Evolutionary conservation across 176 grass and related monocot species (phyloP).

Genomic region (Cymbopogon citratus): DNA sequence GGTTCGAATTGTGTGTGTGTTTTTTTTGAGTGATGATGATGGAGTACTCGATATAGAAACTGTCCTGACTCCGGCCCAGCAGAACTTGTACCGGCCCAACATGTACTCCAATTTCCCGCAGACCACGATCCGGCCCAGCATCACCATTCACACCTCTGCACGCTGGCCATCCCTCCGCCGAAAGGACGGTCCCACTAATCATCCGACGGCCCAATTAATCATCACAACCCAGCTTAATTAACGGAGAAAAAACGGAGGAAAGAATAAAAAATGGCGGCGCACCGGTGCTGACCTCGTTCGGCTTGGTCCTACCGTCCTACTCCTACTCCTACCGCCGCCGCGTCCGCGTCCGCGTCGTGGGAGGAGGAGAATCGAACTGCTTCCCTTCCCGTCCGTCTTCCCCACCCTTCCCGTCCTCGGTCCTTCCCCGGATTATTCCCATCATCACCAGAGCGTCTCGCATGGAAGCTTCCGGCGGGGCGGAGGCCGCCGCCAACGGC

Average conservation of each 20-base stretch:
- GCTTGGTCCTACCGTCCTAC: conserved; percentile 7
- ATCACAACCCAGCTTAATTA: neutral
- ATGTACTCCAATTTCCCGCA: neutral
- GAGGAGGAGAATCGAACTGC: conserved; percentile 21
- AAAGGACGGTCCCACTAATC: neutral
- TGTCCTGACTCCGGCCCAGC: neutral
- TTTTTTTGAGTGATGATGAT: too few relatives aligned
- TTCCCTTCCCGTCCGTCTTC: neutral
- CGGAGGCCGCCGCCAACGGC: conserved; percentile 30
- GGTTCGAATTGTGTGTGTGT: too few relatives aligned
- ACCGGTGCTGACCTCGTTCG: neutral
- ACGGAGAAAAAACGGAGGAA: neutral
- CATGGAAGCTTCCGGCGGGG: conserved; percentile 33
- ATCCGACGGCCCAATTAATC: conserved; percentile 3
- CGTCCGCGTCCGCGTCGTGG: too few relatives aligned
- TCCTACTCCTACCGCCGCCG: neutral
- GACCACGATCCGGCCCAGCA: too few relatives aligned
- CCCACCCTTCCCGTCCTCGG: neutral
- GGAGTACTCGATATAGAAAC: neutral
- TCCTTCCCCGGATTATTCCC: neutral
- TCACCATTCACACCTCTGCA: too few relatives aligned
- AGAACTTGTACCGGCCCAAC: neutral
- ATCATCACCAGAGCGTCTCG: neutral
- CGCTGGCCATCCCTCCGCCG: neutral
- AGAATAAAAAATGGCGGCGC: conserved; percentile 5